These are phyloP conservation scores for Aspergillus kassunensis DNA, from an alignment of 495 filamentous ascomycete species.

Conservation along the genomic window DNA sequence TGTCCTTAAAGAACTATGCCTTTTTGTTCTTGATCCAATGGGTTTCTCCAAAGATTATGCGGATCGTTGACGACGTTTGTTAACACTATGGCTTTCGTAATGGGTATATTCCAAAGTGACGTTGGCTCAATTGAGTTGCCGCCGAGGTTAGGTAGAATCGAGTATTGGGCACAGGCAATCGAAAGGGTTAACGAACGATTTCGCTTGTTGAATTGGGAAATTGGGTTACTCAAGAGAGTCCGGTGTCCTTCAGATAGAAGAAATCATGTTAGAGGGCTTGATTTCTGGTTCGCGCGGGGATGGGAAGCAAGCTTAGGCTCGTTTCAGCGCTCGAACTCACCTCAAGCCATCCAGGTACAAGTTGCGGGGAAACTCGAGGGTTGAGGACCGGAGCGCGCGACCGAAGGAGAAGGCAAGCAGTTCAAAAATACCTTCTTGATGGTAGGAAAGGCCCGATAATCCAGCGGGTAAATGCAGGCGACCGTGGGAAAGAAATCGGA, in stretches of 20 bases:
- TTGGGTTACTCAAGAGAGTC: background rate
- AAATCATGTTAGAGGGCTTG: constrained; percentile 8
- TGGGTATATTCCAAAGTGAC: background rate
- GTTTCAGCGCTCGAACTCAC: constrained; percentile 22
- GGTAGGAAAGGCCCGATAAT: constrained; percentile 1
- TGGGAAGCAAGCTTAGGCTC: constrained; percentile 12
- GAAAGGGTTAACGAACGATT: constrained; percentile 2
- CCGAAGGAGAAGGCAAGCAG: background rate
- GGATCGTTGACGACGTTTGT: background rate
- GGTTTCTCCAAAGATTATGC: background rate
- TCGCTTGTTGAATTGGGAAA: background rate
- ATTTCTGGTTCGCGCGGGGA: constrained; percentile 17
- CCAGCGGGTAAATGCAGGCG: constrained; percentile 8
- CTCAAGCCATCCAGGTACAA: constrained; percentile 26
- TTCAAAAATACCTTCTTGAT: constrained; percentile 3
- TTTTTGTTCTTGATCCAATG: constrained; percentile 3
- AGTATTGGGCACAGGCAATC: constrained; percentile 10
- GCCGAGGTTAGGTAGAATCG: constrained; percentile 10
- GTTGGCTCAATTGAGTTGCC: constrained; percentile 10
- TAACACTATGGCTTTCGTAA: background rate
- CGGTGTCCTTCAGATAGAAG: background rate
- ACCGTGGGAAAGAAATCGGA: constrained; percentile 17
- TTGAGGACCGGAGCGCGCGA: constrained; percentile 10
- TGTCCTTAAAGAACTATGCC: constrained; percentile 28
- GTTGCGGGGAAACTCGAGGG: constrained; percentile 23